Base-by-base conservation (phyloP, 2,329 filamentous ascomycete species). In the Trichoderma semiorbis region DNA sequence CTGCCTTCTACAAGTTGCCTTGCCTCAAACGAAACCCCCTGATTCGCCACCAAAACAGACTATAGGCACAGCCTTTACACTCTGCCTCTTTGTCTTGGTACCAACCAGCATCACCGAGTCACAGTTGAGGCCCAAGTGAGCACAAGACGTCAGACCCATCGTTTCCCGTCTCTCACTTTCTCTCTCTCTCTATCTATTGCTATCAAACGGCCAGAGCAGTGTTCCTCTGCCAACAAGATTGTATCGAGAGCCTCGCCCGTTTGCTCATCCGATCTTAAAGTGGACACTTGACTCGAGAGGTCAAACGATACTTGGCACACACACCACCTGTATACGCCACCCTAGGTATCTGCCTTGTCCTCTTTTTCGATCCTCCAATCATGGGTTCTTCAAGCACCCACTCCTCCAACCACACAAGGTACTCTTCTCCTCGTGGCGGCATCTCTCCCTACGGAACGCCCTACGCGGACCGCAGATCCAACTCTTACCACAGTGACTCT, bases 381-480 rank as follows among this genome's bases (percentile, higher is more conserved):
- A 76, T 76, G 75, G 75, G 73, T 50, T 72, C 74, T 21, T 71
- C 72, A 50, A 72, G 73, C 30, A 72, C 73, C 39, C 68, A 73
- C 28, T 68, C 72, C n/a, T 69, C 58, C 47, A 74, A 72, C 58
- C 69, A 69, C 21, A 72, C 71, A 67, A 66, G 73, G 50, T 74
- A 74, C 57, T 53, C 72, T 39, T 67, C 71, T 11, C 62, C 69
- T 47, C 69, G 69, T 10, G 50, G 69, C 18, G 69, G 72, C 32
- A 74, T 72, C 50, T 72, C 74, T 43, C 74, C 74, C 24, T 74
- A 74, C 62, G 61, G 70, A 28, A 39, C 73, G 21, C 67, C 73
- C n/a, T 74, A 73, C 60, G 53, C 72, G 65, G 72, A 75, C 21
- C 68, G 74, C 65, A 73, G 72, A 62, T 32, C 58, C 60, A 70